Evolutionary conservation across 1,139 yeast genomes (phyloP).

Genomic region (Hyphopichia burtonii): DNA sequence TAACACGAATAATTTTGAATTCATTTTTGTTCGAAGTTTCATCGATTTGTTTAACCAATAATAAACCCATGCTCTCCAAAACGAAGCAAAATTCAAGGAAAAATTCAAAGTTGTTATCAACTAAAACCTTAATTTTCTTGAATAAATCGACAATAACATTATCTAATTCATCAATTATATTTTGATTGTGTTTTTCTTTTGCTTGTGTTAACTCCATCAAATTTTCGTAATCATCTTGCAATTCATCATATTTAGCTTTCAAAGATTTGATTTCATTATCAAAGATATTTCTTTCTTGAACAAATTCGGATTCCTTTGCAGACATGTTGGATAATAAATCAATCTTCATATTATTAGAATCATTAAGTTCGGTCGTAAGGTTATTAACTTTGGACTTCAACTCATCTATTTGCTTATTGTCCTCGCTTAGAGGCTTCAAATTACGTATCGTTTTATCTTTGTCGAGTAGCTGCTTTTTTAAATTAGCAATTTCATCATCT

Average conservation of each 20-base stretch:
- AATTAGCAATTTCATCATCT: conserved; percentile 14
- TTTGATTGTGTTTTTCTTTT: conserved; percentile 29
- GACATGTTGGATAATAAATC: conserved; percentile 68
- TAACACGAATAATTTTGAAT: conserved; percentile 60
- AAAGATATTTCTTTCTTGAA: conserved; percentile 49
- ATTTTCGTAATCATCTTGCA: conserved; percentile 53
- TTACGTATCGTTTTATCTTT: conserved; percentile 31
- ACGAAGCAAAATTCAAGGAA: conserved; percentile 54
- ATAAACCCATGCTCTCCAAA: conserved; percentile 77
- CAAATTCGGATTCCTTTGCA: conserved; percentile 59
- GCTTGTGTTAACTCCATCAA: conserved; percentile 38
- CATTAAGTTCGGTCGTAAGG: conserved; percentile 26
- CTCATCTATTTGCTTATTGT: too few species aligned
- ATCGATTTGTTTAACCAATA: conserved; percentile 45
- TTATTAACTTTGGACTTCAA: conserved; percentile 12
- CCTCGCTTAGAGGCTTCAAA: conserved; percentile 15
- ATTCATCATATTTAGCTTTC: conserved; percentile 28
- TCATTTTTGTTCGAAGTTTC: conserved; percentile 21
- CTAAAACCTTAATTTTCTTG: conserved; percentile 17
- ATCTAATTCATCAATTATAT: conserved; percentile 27
- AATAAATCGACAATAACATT: conserved; percentile 19
- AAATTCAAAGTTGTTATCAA: conserved; percentile 23
- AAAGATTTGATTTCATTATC: conserved; percentile 51
- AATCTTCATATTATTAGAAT: conserved; percentile 46
- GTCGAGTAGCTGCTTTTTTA: conserved; percentile 21